Evolutionary conservation across 306 rosid genomes (phyloP), one percentile per base, ranked within the genome.

Genomic region (Comarum palustre): DNA sequence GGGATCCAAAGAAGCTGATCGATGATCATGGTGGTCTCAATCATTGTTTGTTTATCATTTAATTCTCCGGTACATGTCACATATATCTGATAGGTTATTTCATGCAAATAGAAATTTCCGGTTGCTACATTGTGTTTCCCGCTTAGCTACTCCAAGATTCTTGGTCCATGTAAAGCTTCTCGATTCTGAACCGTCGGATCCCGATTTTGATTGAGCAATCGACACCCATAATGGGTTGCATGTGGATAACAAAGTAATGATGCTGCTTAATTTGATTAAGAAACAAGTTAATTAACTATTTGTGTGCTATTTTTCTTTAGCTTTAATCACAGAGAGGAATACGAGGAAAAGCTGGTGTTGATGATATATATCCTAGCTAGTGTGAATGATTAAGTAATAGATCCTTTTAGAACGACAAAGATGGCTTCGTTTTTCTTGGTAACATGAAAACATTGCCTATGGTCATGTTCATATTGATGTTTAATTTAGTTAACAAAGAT

Each of bases 21-120:
- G n/a, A 32, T 50, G n/a, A 32, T 50, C 68, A 52, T 74, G 73
- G 85, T 75, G 80, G 77, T 66, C 80, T 75, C 86, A 84, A 89
- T 87, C 84, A 83, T 85, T 82, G 86, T 77, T 69, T 70, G 80
- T 69, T 82, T 81, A 84, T 77, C 78, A 83, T 79, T 76, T 71
- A 29, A 1, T 29, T 81, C 59, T 51, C 15, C 62, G 63, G 13
- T 29, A 5, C 4, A 10, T 15, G 20, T 59, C 39, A 11, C 16
- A 4, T 27, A 4, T 72, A 66, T 75, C 74, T 71, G 69, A 74
- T 82, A 78, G 77, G 73, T 31, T 69, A 77, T 51, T 74, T 77
- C 77, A 75, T 74, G 76, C 66, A 34, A 8, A 42, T 42, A 64
- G 76, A 34, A 78, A 78, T 71, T 64, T 79, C 72, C 59, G 66